Percentiles rank a stretch among this genome's conserved stretches.
Conservation (phyloP, 2,329 filamentous ascomycete genomes). For the Colletotrichum musae region DNA sequence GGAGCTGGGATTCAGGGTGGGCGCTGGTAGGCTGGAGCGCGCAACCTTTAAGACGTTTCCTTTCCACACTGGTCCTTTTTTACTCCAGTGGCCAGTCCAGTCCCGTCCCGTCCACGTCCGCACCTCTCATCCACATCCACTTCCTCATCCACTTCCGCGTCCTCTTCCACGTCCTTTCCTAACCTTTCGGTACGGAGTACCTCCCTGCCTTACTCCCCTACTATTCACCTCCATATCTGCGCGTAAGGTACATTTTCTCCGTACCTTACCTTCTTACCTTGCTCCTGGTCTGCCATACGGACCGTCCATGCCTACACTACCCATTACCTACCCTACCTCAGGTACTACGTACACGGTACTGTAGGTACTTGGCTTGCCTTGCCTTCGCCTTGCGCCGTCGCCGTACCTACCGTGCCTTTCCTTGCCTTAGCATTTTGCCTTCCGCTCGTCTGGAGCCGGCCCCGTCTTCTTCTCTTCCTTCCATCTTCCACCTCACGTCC, state of each 20-base stretch:
- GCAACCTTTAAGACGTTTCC: conserved; percentile 31
- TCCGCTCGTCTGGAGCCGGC: conserved; percentile 40
- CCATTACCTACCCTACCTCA: neutral
- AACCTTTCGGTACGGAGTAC: neutral
- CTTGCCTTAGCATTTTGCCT: conserved; percentile 41
- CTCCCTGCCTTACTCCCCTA: no score
- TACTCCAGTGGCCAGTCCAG: neutral
- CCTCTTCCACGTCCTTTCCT: neutral
- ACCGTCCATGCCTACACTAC: no score
- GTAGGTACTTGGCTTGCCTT: conserved; percentile 2
- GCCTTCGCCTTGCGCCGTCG: conserved; percentile 5
- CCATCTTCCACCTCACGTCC: conserved; percentile 41
- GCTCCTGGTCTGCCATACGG: no score
- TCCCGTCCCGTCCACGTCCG: conserved; percentile 3
- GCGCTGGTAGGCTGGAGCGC: conserved; percentile 6
- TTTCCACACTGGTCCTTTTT: conserved; percentile 4
- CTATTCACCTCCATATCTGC: no score
- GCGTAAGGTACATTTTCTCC: neutral
- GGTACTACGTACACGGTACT: neutral
- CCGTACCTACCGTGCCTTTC: conserved; percentile 21
- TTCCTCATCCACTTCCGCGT: no score
- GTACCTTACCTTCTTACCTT: conserved; percentile 5
- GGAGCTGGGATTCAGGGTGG: conserved; percentile 7
- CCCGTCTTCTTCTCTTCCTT: conserved; percentile 40
- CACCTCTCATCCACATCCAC: neutral